phyloP scores from a whole-genome alignment of 2,329 filamentous ascomycete species.

The Cytospora piceae region DNA sequence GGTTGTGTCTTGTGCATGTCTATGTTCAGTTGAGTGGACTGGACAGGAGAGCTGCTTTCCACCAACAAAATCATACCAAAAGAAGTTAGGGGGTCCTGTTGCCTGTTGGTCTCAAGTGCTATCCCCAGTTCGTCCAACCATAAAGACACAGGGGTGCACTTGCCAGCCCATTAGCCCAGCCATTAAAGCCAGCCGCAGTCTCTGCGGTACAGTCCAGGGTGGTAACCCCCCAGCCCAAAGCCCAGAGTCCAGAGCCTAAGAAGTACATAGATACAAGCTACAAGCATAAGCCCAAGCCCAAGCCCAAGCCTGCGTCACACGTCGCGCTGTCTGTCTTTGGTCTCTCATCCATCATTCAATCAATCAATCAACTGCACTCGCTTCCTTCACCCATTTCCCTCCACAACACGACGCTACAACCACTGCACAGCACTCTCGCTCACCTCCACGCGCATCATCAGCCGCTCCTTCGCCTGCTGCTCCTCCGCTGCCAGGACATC shows the following conservation, averaged over 20 bases:
- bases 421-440: constrained; percentile 1
- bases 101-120: neutral
- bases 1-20: neutral
- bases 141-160: constrained; percentile 1
- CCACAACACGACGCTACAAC: neutral
- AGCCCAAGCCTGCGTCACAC: constrained; percentile 9
- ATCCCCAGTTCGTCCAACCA: neutral
- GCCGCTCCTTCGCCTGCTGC: neutral
- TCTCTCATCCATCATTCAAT: neutral
- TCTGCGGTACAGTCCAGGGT: neutral
- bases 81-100: neutral
- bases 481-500: neutral
- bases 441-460: constrained; percentile 1
- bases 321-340: constrained; percentile 10
- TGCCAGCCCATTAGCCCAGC: constrained; percentile 1
- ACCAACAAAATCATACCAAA: neutral
- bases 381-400: constrained; percentile 1
- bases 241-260: constrained; percentile 6
- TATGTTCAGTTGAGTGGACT: neutral
- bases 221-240: neutral
- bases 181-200: neutral
- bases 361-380: constrained; percentile 4
- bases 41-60: neutral
- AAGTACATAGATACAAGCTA: neutral
- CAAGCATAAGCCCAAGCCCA: neutral